Conservation (phyloP, 2,329 filamentous ascomycete genomes). For the Graphiopsis chlorocephala region DNA sequence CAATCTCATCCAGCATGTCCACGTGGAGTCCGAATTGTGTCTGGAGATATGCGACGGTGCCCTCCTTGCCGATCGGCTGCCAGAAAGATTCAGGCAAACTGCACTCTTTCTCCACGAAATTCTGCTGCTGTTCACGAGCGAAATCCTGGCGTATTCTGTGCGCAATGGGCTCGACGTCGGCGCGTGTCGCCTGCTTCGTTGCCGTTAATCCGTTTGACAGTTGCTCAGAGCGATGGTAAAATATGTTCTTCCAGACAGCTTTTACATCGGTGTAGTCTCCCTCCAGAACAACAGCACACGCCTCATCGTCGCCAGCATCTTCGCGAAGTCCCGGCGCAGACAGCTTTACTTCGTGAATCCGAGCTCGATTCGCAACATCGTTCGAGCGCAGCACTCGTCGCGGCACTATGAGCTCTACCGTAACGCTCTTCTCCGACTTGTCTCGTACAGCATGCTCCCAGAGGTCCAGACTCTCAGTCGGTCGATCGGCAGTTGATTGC, state of each 20-base stretch:
- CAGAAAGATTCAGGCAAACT: neutral
- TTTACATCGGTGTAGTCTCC: neutral
- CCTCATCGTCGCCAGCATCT: neutral
- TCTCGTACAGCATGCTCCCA: constrained; percentile 23
- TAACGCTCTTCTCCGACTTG: constrained; percentile 7
- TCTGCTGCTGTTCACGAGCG: neutral
- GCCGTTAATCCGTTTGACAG: neutral
- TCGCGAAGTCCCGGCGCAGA: too few species aligned
- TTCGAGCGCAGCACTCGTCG: neutral
- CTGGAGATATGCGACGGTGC: neutral
- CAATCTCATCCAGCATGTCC: neutral
- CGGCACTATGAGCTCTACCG: constrained; percentile 14
- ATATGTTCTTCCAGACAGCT: neutral
- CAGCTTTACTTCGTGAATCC: neutral
- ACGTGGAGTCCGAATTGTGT: neutral
- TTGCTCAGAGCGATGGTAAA: neutral
- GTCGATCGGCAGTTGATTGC: constrained; percentile 16
- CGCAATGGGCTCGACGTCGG: neutral
- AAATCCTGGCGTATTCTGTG: neutral
- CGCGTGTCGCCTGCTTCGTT: neutral
- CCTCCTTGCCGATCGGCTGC: neutral
- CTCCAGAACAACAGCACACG: neutral
- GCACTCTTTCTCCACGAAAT: neutral
- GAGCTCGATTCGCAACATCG: neutral
- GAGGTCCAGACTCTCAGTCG: constrained; percentile 20